phyloP scores from a whole-genome alignment of 768 basidiomycete species.

The Pleurotus sapidus region DNA sequence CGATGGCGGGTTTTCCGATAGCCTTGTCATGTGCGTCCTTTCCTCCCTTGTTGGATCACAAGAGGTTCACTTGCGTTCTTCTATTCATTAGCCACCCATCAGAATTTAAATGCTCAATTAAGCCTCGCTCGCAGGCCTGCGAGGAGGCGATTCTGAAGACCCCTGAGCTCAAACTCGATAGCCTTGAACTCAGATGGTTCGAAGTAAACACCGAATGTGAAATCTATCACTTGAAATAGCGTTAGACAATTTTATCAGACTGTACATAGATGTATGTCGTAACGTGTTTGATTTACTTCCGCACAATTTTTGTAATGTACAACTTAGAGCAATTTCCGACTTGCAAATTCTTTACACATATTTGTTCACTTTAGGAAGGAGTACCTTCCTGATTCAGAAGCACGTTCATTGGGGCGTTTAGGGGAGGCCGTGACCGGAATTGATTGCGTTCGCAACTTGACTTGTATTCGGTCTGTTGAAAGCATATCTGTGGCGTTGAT shows the following conservation, averaged over 20 bases:
- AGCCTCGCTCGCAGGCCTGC: neutral
- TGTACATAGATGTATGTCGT: no score
- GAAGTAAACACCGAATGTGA: no score
- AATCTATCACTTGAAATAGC: no score
- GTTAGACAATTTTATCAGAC: no score
- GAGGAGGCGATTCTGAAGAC: neutral
- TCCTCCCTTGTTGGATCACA: neutral
- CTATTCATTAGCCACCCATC: neutral
- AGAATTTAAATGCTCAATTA: neutral
- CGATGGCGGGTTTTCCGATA: neutral
- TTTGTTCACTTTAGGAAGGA: no score
- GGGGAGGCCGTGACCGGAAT: constrained; percentile 59
- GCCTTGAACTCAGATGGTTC: neutral
- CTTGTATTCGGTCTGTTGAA: constrained; percentile 78
- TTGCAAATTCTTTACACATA: no score
- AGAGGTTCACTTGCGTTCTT: no score
- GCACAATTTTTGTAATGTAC: no score
- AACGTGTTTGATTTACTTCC: no score
- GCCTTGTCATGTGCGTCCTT: neutral
- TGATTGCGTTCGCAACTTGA: constrained; percentile 74
- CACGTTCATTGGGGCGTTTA: constrained; percentile 25
- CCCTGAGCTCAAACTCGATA: neutral
- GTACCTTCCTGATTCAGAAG: no score
- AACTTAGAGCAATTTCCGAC: no score
- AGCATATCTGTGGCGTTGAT: constrained; percentile 50